phyloP scores from a whole-genome alignment of 805 yeast species.

The Candida maltosa region DNA sequence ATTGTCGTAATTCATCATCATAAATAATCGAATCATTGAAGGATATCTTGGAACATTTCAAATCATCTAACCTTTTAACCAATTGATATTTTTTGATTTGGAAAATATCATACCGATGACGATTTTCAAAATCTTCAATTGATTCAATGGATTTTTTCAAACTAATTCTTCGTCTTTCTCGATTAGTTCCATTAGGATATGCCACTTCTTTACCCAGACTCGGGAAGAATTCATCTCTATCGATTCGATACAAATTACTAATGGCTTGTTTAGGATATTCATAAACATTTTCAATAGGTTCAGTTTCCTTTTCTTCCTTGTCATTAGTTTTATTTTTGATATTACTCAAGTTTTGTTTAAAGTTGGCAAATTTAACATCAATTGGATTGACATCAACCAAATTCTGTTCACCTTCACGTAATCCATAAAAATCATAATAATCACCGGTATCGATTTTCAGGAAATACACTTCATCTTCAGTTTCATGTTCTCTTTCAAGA shows the following conservation, averaged over 20 bases:
- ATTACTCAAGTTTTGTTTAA: conserved; percentile 10
- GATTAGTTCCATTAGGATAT: conserved; percentile 12
- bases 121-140: conserved; percentile 15
- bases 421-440: conserved; percentile 12
- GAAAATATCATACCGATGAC: conserved; percentile 18
- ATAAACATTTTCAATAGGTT: conserved; percentile 2
- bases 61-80: conserved; percentile 19
- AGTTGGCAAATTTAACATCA: conserved; percentile 3
- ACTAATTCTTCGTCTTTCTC: conserved; percentile 22
- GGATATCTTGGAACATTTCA: conserved; percentile 22
- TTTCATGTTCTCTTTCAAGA: conserved; percentile 4
- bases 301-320: neutral
- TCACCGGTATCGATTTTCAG: conserved; percentile 19
- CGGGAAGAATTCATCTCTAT: neutral
- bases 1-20: conserved; percentile 27
- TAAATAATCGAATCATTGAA: conserved; percentile 18
- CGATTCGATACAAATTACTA: neutral
- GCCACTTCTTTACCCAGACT: conserved; percentile 10
- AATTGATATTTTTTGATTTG: conserved; percentile 19
- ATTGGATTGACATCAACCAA: conserved; percentile 6
- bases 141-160: conserved; percentile 13
- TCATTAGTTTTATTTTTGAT: conserved; percentile 4
- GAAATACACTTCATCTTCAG: conserved; percentile 13
- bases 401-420: neutral
- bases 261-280: conserved; percentile 1